A percentile compares a stretch with the other conserved stretches of the same genome.
Conservation (phyloP, 305 asterid species). For the Withania somnifera region DNA sequence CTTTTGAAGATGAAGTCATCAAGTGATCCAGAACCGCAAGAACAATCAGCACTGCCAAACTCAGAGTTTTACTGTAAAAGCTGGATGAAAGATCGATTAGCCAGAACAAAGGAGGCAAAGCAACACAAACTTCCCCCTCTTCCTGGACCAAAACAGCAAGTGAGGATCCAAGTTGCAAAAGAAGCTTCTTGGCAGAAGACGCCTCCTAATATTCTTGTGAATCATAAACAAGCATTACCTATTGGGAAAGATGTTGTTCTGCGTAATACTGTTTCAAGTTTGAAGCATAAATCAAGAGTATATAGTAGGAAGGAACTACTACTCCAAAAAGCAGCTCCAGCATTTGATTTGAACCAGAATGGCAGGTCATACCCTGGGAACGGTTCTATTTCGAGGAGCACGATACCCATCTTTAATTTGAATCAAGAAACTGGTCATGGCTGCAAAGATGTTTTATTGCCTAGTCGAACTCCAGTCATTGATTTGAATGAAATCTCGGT, state of each 20-base stretch:
- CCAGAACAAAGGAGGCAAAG: constrained; percentile 19
- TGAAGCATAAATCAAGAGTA: constrained; percentile 24
- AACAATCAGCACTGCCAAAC: constrained; percentile 7
- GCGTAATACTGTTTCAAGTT: constrained; percentile 13
- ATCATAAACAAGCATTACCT: constrained; percentile 9
- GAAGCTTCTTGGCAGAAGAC: constrained; percentile 14
- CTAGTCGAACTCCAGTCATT: constrained; percentile 51
- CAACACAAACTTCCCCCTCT: constrained; percentile 26
- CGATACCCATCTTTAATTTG: constrained; percentile 38
- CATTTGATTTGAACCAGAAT: constrained; percentile 24
- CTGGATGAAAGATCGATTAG: constrained; percentile 11
- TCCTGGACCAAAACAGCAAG: constrained; percentile 12
- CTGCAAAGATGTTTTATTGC: constrained; percentile 33
- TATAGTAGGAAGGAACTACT: constrained; percentile 20
- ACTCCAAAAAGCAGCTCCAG: background rate
- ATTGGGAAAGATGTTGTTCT: constrained; percentile 3
- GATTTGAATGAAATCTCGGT: constrained; percentile 89
- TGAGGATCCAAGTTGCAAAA: constrained; percentile 13
- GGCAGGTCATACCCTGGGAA: constrained; percentile 28
- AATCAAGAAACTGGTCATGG: constrained; percentile 31
- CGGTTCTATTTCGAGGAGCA: constrained; percentile 13
- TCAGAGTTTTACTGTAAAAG: constrained; percentile 16
- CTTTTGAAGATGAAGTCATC: constrained; percentile 28
- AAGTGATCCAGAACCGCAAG: constrained; percentile 16
- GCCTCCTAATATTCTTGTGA: constrained; percentile 15